Conservation (phyloP, 2,329 filamentous ascomycete species). For the Orbilia blumenaviensis region DNA sequence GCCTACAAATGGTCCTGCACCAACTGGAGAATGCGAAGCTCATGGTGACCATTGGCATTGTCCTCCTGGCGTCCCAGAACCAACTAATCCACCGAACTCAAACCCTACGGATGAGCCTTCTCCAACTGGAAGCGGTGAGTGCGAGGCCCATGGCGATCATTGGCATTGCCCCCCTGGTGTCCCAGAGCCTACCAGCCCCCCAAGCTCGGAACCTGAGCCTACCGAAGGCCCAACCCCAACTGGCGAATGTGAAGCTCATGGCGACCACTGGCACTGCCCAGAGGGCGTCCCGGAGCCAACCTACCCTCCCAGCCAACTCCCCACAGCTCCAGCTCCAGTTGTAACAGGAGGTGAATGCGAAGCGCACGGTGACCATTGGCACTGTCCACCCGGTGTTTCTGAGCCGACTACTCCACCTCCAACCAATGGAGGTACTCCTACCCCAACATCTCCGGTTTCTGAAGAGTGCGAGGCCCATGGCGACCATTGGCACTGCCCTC, state of each 20-base stretch:
- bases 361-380: constrained; percentile 1
- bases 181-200: neutral
- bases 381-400: neutral
- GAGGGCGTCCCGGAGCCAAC: neutral
- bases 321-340: neutral
- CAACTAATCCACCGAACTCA: neutral
- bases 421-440: neutral
- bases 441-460: neutral
- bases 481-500: constrained; percentile 6
- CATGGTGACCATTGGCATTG: constrained; percentile 7
- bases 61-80: neutral
- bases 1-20: neutral
- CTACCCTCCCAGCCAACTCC: neutral
- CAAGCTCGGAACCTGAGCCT: neutral
- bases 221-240: neutral
- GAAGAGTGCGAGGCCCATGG: neutral
- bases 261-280: constrained; percentile 11
- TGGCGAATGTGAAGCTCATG: constrained; percentile 2
- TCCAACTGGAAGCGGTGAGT: neutral
- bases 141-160: neutral
- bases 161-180: constrained; percentile 8
- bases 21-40: neutral
- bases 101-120: neutral
- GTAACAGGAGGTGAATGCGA: neutral
- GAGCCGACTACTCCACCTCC: neutral